Conservation (phyloP, 179 eudicot genomes). For the Beta lomatogona region DNA sequence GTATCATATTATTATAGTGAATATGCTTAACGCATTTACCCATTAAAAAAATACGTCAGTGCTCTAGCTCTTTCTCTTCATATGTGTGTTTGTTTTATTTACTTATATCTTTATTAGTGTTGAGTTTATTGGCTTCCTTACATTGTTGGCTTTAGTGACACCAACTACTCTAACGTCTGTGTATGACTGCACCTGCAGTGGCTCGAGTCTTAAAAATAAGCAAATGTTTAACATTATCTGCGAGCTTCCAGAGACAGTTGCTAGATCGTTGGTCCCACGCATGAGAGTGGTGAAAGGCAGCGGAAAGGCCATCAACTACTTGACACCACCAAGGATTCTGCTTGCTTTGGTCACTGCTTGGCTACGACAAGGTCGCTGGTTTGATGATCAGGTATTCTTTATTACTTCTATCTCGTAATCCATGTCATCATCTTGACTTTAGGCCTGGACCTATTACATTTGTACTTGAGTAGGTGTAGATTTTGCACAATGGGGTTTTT, state of each 20-base stretch:
- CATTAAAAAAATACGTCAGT: too few species aligned
- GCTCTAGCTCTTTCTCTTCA: too few species aligned
- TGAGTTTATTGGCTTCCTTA: neutral
- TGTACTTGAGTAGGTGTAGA: neutral
- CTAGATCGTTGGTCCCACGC: conserved; percentile 90
- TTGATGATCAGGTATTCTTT: conserved; percentile 79
- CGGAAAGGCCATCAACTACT: conserved; percentile 90
- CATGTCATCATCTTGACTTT: neutral
- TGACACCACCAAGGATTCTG: conserved; percentile 95
- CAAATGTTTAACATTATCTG: conserved; percentile 98
- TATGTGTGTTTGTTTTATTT: neutral
- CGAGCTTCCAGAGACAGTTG: conserved; percentile 98
- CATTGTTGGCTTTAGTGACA: neutral
- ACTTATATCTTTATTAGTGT: neutral
- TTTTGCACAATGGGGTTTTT: neutral
- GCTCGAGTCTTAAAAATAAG: conserved; percentile 83
- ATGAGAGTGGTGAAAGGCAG: conserved; percentile 96
- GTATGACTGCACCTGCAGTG: conserved; percentile 54
- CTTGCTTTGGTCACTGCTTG: conserved; percentile 95
- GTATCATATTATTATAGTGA: neutral
- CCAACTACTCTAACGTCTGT: conserved; percentile 6
- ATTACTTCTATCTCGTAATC: neutral
- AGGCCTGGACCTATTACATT: neutral
- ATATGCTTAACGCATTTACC: neutral
- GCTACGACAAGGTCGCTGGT: conserved; percentile 93